Conservation (phyloP, 192 early-diverging fungal genomes). For the Pilaira anomala region DNA sequence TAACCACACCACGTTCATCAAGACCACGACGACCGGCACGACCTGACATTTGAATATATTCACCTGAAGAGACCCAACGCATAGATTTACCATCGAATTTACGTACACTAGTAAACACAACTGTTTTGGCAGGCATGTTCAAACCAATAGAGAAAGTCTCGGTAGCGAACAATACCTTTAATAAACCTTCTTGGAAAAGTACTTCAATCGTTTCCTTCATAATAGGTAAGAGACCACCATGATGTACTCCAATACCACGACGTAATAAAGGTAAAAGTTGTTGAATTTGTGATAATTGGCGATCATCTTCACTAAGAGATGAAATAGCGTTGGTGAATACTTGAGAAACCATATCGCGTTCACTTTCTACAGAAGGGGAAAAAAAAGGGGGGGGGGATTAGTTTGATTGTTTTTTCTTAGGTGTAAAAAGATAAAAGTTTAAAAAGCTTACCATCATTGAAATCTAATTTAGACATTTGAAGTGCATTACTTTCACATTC, state of each 20-base stretch:
- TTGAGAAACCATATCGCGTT: constrained; percentile 77
- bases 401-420: background rate
- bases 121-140: constrained; percentile 99
- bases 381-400: no score
- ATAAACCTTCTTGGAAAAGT: constrained; percentile 93
- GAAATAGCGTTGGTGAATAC: constrained; percentile 88
- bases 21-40: constrained; percentile 95
- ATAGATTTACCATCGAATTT: constrained; percentile 91
- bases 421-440: background rate
- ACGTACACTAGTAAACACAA: constrained; percentile 89
- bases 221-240: constrained; percentile 92
- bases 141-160: constrained; percentile 99
- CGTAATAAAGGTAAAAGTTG: constrained; percentile 86
- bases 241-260: constrained; percentile 96
- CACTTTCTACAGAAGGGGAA: no score
- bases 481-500: constrained; percentile 92
- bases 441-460: constrained; percentile 61
- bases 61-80: constrained; percentile 85
- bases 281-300: constrained; percentile 86
- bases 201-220: constrained; percentile 97
- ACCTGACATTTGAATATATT: constrained; percentile 99
- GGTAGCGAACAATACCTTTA: constrained; percentile 98
- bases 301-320: constrained; percentile 85
- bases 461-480: constrained; percentile 89
- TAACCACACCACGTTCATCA: constrained; percentile 96